phyloP scores from a whole-genome alignment of 1,284 basidiomycete genomes.

The Taiwanofungus camphoratus region DNA sequence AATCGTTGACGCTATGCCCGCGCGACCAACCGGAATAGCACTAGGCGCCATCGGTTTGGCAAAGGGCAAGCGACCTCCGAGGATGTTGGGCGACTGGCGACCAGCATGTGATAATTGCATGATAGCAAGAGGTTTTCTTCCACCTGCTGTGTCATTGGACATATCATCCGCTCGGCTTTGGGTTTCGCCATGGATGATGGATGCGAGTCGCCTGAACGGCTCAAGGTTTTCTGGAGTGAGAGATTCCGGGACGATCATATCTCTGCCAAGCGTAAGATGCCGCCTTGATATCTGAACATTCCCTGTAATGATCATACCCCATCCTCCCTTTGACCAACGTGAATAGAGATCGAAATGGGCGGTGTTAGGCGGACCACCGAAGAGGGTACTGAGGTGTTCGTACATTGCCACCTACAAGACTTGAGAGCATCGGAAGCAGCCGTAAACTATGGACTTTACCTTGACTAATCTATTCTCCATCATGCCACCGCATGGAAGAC shows the following conservation, averaged over 20 bases:
- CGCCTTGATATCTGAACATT: constrained; percentile 74
- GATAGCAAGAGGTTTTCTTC: constrained; percentile 41
- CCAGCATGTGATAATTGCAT: constrained; percentile 88
- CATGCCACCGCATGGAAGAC: constrained; percentile 5
- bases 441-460: no score
- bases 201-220: constrained; percentile 50
- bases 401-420: constrained; percentile 65
- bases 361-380: constrained; percentile 69
- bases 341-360: constrained; percentile 67
- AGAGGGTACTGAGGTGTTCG: constrained; percentile 68
- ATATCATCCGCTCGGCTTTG: constrained; percentile 1
- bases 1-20: not conserved
- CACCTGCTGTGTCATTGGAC: not conserved
- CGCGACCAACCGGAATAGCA: constrained; percentile 47
- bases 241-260: constrained; percentile 57
- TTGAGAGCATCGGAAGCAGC: no score
- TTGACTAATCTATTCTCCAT: constrained; percentile 6
- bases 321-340: constrained; percentile 71
- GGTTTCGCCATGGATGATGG: constrained; percentile 40
- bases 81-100: constrained; percentile 74
- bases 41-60: constrained; percentile 71
- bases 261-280: constrained; percentile 80
- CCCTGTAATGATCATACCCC: constrained; percentile 90
- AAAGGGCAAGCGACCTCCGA: constrained; percentile 62
- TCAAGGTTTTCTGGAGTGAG: constrained; percentile 37